Conservation (phyloP, 306 rosid genomes). For the Medicago arabica region DNA sequence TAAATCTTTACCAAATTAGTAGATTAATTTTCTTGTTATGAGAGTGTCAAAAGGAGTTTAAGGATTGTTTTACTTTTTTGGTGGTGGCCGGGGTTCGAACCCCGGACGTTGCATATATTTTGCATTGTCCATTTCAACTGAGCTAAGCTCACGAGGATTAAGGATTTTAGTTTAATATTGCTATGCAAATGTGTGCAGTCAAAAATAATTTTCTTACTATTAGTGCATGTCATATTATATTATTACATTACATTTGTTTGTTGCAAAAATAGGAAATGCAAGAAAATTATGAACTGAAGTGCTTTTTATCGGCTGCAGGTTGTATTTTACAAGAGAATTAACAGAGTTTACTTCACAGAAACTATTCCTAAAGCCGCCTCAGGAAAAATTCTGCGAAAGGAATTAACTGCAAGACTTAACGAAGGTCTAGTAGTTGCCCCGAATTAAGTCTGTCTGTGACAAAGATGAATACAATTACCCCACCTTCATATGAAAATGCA, state of each 20-base stretch:
- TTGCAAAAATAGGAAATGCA: no score
- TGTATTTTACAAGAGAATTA: conserved; percentile 79
- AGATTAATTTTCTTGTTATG: conserved; percentile 2
- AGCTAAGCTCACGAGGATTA: no score
- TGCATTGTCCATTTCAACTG: no score
- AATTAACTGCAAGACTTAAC: conserved; percentile 57
- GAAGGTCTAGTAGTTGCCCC: conserved; percentile 43
- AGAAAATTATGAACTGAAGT: neutral
- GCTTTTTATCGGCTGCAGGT: conserved; percentile 52
- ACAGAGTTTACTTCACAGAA: conserved; percentile 70
- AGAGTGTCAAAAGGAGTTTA: neutral
- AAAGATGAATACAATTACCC: neutral
- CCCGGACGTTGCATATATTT: no score
- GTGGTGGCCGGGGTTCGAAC: no score
- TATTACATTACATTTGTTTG: no score
- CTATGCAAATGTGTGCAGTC: no score
- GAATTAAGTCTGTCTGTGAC: conserved; percentile 6
- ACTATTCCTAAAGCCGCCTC: conserved; percentile 77
- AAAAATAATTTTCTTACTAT: no score
- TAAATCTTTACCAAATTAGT: neutral
- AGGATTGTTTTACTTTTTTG: no score
- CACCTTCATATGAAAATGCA: neutral
- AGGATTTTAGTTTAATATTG: neutral
- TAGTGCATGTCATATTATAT: no score
- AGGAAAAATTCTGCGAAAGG: conserved; percentile 81